Evolutionary conservation across 164 flowering plant genomes (phyloP).

Genomic region (Stephania japonica): DNA sequence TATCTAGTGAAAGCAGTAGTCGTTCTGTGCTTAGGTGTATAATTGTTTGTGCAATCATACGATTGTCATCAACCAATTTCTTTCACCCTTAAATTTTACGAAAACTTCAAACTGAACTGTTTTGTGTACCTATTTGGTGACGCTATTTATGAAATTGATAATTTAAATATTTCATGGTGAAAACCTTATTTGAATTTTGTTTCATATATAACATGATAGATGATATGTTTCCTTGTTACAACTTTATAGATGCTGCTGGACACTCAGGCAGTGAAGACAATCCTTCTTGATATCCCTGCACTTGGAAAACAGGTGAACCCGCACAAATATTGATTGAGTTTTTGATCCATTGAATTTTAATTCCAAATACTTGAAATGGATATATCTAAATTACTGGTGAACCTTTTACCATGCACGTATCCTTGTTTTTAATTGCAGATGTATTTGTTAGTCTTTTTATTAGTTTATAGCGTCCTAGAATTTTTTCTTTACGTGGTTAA

Average conservation of each 20-base stretch:
- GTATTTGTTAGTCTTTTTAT: not conserved
- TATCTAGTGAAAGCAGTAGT: not conserved
- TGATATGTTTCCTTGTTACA: not conserved
- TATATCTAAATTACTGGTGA: not conserved
- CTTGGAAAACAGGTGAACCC: constrained; percentile 76
- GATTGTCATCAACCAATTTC: not conserved
- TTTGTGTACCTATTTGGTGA: not conserved
- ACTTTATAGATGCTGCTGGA: constrained; percentile 85
- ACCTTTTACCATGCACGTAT: not conserved
- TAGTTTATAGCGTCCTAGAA: not conserved
- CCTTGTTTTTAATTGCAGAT: not conserved
- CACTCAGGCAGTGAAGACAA: constrained; percentile 95
- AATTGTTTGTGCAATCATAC: not conserved
- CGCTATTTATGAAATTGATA: not conserved
- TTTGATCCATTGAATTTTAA: not conserved
- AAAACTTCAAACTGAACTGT: not conserved
- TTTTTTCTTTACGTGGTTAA: not conserved
- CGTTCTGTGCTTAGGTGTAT: not conserved
- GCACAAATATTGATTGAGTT: constrained; percentile 1
- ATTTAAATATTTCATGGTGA: not conserved
- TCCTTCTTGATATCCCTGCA: constrained; percentile 89
- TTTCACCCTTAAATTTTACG: not conserved
- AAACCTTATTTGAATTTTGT: not conserved
- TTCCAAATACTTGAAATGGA: not conserved
- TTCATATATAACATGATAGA: not conserved